Evolutionary conservation across 805 yeast species (phyloP).

Genomic region (Hanseniaspora nectarophila): DNA sequence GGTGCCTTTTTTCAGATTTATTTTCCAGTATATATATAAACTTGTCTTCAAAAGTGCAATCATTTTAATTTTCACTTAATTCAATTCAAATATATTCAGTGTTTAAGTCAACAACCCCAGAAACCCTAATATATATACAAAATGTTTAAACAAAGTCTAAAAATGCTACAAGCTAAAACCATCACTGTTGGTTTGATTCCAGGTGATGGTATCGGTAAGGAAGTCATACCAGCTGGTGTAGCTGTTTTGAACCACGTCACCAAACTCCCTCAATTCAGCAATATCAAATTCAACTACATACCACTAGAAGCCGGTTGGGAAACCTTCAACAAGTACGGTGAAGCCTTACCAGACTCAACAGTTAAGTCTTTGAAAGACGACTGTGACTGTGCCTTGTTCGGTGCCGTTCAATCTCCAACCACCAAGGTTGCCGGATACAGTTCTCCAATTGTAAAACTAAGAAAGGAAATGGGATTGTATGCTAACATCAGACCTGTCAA

Average conservation of each 20-base stretch:
- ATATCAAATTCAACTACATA: conserved; percentile 59
- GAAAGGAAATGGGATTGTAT: conserved; percentile 86
- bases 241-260: conserved; percentile 76
- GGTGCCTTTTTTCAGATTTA: too few species aligned
- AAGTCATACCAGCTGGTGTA: conserved; percentile 94
- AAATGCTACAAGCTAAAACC: conserved; percentile 34
- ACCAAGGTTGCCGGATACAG: conserved; percentile 92
- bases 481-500: conserved; percentile 98
- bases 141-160: conserved; percentile 26
- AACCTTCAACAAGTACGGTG: conserved; percentile 85
- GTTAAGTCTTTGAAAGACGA: conserved; percentile 60
- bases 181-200: conserved; percentile 68
- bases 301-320: conserved; percentile 91
- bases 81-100: too few species aligned
- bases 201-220: conserved; percentile 97
- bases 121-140: background rate
- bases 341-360: conserved; percentile 88
- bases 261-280: conserved; percentile 32
- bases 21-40: too few species aligned
- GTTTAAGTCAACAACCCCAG: background rate
- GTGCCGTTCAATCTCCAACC: conserved; percentile 93
- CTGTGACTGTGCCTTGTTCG: conserved; percentile 96
- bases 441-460: conserved; percentile 95
- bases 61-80: too few species aligned
- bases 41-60: too few species aligned